Evolutionary conservation across 2,329 filamentous ascomycete species (phyloP).

Genomic region (Seiridium unicorne): DNA sequence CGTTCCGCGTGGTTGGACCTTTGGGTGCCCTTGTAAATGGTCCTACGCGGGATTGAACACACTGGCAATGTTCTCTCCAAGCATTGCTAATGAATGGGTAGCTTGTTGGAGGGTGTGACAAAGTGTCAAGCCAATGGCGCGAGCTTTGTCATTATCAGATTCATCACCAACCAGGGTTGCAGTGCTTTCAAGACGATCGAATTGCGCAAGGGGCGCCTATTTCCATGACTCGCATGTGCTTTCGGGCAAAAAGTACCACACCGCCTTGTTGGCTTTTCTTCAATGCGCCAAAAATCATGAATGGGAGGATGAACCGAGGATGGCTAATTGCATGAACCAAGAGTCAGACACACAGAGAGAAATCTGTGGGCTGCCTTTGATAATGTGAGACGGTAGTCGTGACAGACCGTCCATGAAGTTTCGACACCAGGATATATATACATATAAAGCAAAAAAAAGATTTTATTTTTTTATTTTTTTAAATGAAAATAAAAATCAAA

Average conservation of each 20-base stretch:
- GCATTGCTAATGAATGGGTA: neutral
- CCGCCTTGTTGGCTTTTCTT: neutral
- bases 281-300: neutral
- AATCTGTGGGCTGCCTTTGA: neutral
- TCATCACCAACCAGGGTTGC: neutral
- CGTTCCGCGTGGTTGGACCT: too few species aligned
- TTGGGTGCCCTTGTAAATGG: too few species aligned
- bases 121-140: neutral
- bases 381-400: neutral
- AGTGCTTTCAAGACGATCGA: neutral
- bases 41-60: too few species aligned
- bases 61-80: neutral
- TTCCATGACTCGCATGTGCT: slow-evolving; percentile 1
- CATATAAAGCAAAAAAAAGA: neutral
- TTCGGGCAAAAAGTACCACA: neutral
- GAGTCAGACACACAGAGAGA: neutral
- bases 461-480: neutral
- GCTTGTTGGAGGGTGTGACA: neutral
- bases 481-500: neutral
- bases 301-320: neutral
- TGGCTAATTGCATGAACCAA: neutral
- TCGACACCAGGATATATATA: neutral
- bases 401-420: neutral
- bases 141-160: neutral
- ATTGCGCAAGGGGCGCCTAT: neutral